Evolutionary conservation across 1,284 basidiomycete genomes (phyloP).

Genomic region (Sphaerobolus stellatus): DNA sequence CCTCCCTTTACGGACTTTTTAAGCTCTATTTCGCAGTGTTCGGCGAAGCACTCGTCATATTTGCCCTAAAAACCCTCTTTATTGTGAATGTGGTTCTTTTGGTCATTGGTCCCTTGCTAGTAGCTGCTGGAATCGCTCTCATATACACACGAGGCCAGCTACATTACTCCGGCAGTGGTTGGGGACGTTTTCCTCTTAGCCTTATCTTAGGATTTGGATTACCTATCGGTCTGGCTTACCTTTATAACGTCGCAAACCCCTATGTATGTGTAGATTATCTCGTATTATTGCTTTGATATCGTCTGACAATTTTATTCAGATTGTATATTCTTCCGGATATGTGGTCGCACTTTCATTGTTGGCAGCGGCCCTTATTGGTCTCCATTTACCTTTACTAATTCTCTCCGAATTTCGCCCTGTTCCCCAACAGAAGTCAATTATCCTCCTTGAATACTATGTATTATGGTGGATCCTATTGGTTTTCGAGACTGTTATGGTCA

Average conservation of each 20-base stretch:
- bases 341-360: slow-evolving; percentile 50
- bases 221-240: slow-evolving; percentile 48
- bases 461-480: slow-evolving; percentile 60
- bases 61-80: slow-evolving; percentile 51
- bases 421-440: slow-evolving; percentile 29
- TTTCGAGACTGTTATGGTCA: slow-evolving; percentile 45
- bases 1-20: neutral
- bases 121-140: slow-evolving; percentile 19
- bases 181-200: slow-evolving; percentile 60
- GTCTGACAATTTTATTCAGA: slow-evolving; percentile 36
- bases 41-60: slow-evolving; percentile 50
- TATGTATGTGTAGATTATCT: slow-evolving; percentile 48
- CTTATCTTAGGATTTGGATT: slow-evolving; percentile 44
- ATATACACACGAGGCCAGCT: slow-evolving; percentile 19
- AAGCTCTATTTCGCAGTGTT: slow-evolving; percentile 49
- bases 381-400: slow-evolving; percentile 40
- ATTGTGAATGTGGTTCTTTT: slow-evolving; percentile 59
- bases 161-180: slow-evolving; percentile 36
- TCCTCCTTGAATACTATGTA: slow-evolving; percentile 38
- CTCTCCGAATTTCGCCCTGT: slow-evolving; percentile 29
- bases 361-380: slow-evolving; percentile 49
- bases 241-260: slow-evolving; percentile 57
- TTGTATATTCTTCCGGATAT: slow-evolving; percentile 57
- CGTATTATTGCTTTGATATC: neutral
- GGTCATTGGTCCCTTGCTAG: slow-evolving; percentile 43